Base-by-base conservation (phyloP, 2,329 filamentous ascomycete genomes). In the Alternaria longipes region DNA sequence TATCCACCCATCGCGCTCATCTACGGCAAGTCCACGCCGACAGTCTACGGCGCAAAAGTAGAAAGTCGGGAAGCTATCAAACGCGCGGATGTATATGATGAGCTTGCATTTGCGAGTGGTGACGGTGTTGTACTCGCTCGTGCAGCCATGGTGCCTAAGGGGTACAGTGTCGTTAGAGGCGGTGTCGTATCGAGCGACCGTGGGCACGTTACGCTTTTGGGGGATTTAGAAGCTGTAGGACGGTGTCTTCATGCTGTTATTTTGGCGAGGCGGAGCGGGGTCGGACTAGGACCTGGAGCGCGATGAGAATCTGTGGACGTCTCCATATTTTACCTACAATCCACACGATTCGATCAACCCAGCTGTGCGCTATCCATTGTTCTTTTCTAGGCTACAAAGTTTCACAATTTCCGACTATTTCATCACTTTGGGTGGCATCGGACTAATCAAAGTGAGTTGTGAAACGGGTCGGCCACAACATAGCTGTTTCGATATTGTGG, bases 81-180 rank as follows among this genome's bases (percentile, higher is more conserved):
- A 51, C 87, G 88, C 62, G 82, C 87, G 0, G 92, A 96, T 77
- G 90, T 88, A 0, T 97, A 97, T 75, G 93, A 97, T 66, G 90
- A 96, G 69, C 84, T 98, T 3, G 87, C 92, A 0, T 97, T 97
- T 80, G 90, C 91, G 0, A 90, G 90, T 22, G 93, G 94, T 2
- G 94, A 98, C 74, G 94, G 94, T 0, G 94, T 98, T 0, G 93
- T 94, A 56, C 84, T 97, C 7, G 92, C 94, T 0, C 88, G 88
- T 52, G 92, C 94, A 63, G 91, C 93, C 0, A 94, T 96, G 91
- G 79, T 96, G 44, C 94, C 94, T 0, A 81, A 86, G 3, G 93
- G 93, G 0, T 97, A 97, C 75, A 84, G 86, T 50, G 83, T 91
- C 36, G 92, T 90, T 1, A 87, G 85, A 46, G 90, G 89, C 12